Percentiles rank a stretch among this genome's conserved stretches.
Evolutionary conservation across 139 green algal genomes (phyloP).

Genomic region (Micractinium sp.): DNA sequence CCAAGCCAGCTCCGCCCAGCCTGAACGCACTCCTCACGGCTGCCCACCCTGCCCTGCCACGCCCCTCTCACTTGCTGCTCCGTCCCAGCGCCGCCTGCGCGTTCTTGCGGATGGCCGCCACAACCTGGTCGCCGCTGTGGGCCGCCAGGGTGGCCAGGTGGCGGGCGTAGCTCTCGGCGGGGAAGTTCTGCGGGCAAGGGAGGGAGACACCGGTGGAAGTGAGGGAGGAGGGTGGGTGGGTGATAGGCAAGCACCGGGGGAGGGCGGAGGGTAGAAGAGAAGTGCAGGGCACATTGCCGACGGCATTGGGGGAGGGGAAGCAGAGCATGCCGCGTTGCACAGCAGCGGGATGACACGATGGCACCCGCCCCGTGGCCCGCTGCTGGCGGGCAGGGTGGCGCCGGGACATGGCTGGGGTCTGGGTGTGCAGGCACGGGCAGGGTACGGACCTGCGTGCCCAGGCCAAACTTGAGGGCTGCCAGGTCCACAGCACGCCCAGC

Average conservation of each 20-base stretch:
- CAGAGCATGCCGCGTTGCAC: too few relatives aligned
- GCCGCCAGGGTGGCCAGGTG: conserved; percentile 27
- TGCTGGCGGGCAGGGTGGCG: too few relatives aligned
- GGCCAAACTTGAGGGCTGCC: conserved; percentile 35
- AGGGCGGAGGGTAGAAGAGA: too few relatives aligned
- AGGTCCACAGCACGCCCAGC: conserved; percentile 42
- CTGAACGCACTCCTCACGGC: neutral
- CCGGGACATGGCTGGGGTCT: too few relatives aligned
- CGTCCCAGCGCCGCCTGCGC: conserved; percentile 13
- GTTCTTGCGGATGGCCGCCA: conserved; percentile 40
- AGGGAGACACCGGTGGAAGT: too few relatives aligned
- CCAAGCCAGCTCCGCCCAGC: too few relatives aligned
- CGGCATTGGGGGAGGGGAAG: too few relatives aligned
- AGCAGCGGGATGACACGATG: too few relatives aligned
- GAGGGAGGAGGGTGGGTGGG: too few relatives aligned
- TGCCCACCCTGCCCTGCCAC: neutral
- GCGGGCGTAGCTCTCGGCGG: conserved; percentile 3
- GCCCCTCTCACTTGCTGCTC: conserved; percentile 18
- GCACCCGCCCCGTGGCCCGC: neutral
- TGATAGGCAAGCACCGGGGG: too few relatives aligned
- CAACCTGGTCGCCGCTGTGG: conserved; percentile 28
- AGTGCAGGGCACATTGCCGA: too few relatives aligned
- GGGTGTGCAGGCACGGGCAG: neutral
- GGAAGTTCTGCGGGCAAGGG: conserved; percentile 36
- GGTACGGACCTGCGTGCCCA: neutral